Base-by-base conservation (phyloP, 2,329 filamentous ascomycete genomes). In the Trichoderma sp. region DNA sequence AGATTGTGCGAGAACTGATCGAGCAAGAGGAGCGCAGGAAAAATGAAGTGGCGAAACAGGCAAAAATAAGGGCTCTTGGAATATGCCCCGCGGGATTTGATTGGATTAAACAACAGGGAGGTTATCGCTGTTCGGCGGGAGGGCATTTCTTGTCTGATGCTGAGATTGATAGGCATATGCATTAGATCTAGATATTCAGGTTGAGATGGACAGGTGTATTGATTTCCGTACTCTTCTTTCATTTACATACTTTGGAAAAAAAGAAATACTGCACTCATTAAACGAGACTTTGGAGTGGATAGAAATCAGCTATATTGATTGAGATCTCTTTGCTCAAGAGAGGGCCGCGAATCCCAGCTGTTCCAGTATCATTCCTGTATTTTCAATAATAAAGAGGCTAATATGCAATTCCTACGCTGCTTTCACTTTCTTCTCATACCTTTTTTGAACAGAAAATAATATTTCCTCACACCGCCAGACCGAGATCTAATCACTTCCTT, bases 101-200 rank as follows among this genome's bases (percentile, higher is more conserved):
- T 0, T 93, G 90, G 90, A 86, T 90, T 29, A 86, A 85, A 71
- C 83, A 89, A 72, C 48, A 2, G 1, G 73, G 72, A 1, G 90
- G 90, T 0, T 92, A 87, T 75, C 76, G 88, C 5, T 92, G 90
- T 77, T 82, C 82, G 0, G 90, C 84, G 0, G 89, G 89, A 0
- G 73, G 73, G 2, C 90, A 92, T 77, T 90, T 67, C 68, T 32
- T 77, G 27, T 7, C 73, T 0, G 53, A 75, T 25, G 68, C n/a
- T 39, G 19, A 56, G 13, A 29, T 68, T 48, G 25, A 29, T 13
- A 60, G 8, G 5, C 19, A 29, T 19, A 17, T 42, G 27, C 4
- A 4, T 5, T 64, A 64, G 34, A 42, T n/a, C n/a, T 58, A 42
- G 56, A 42, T 7, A 59, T 5, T 15, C 22, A 17, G 13, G 39